Percentiles rank a stretch among this genome's conserved stretches.
Evolutionary conservation across 164 flowering plant species (phyloP).

Genomic region (Akebia trifoliata): DNA sequence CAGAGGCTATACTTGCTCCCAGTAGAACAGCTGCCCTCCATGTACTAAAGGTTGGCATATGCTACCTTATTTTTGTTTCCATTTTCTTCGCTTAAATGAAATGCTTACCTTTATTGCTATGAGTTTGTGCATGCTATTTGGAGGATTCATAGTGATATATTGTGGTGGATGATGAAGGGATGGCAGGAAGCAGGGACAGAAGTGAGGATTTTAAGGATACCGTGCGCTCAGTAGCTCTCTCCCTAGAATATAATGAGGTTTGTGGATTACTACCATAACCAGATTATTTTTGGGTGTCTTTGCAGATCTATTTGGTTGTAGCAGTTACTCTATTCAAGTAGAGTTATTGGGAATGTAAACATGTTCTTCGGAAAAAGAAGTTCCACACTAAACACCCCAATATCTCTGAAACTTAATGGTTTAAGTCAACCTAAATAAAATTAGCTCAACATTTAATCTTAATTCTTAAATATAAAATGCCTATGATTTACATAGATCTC

Average conservation of each 20-base stretch:
- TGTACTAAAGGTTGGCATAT: no score
- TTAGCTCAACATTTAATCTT: no score
- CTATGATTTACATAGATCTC: no score
- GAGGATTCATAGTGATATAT: constrained; percentile 2
- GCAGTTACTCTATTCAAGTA: background rate
- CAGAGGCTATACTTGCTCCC: no score
- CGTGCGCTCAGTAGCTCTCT: constrained; percentile 22
- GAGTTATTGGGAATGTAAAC: background rate
- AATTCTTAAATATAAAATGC: no score
- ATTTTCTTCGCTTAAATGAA: no score
- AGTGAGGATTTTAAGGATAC: constrained; percentile 30
- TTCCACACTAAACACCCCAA: background rate
- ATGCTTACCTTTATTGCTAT: background rate
- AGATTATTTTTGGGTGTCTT: background rate
- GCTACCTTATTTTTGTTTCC: no score
- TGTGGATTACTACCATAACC: background rate
- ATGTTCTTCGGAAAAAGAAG: background rate
- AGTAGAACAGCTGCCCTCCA: no score
- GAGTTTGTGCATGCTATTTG: background rate
- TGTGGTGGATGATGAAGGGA: constrained; percentile 13
- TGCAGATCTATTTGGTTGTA: background rate
- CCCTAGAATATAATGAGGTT: constrained; percentile 25
- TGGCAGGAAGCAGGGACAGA: constrained; percentile 23
- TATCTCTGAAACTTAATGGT: no score
- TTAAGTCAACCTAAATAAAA: no score